A percentile compares a stretch with the other conserved stretches of the same genome.
Evolutionary conservation across 306 rosid genomes (phyloP).

Genomic region (Rosa chinensis): DNA sequence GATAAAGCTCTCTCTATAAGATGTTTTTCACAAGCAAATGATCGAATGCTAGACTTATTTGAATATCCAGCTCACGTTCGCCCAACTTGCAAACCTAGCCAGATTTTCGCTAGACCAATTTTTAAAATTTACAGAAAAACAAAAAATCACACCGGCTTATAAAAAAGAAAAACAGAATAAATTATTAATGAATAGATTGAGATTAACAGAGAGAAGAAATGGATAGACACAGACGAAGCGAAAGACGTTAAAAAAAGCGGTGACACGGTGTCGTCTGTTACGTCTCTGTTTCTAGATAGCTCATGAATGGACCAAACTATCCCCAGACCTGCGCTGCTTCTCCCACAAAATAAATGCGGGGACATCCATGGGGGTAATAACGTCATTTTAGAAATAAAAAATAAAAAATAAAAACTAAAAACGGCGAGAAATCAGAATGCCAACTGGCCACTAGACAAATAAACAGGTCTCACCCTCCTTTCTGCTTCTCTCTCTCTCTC

Average conservation of each 20-base stretch:
- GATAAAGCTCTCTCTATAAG: no score
- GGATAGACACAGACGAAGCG: not conserved
- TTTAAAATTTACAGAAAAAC: no score
- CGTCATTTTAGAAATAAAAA: not conserved
- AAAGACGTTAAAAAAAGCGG: not conserved
- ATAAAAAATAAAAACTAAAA: not conserved
- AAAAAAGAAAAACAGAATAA: not conserved
- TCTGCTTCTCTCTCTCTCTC: not conserved
- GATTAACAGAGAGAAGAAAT: not conserved
- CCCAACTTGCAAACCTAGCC: no score
- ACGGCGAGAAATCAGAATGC: conserved; percentile 4
- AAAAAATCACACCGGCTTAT: not conserved
- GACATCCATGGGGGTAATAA: not conserved
- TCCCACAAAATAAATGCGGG: rapidly evolving
- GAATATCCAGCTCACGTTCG: no score
- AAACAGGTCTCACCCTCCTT: not conserved
- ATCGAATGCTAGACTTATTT: no score
- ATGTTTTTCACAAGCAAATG: no score
- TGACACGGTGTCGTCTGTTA: not conserved
- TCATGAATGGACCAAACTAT: not conserved
- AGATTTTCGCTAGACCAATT: no score
- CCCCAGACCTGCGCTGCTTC: not conserved
- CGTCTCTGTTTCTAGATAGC: not conserved
- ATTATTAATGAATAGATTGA: not conserved
- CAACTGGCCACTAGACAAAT: conserved; percentile 24